These are phyloP conservation scores for Chrysochromulina tobinii DNA, from an alignment of 78 protist genomes.

Conservation along the genomic window DNA sequence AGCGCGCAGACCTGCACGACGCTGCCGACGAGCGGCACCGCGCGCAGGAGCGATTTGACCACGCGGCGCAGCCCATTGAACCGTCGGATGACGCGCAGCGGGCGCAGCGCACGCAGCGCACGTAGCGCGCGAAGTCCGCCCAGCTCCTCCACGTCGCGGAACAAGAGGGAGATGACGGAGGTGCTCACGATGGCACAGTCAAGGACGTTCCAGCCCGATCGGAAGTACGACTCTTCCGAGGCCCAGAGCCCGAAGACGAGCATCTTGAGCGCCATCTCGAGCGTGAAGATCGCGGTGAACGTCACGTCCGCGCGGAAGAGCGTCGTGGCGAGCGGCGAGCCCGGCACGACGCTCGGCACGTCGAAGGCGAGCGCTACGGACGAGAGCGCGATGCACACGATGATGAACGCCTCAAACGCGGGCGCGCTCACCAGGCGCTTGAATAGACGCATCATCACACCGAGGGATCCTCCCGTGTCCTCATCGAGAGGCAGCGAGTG, in stretches of 20 bases:
- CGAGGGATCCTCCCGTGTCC: no score
- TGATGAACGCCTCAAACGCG: background rate
- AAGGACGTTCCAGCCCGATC: background rate
- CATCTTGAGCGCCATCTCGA: background rate
- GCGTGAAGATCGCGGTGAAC: background rate
- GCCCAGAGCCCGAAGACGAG: background rate
- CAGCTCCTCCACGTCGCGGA: background rate
- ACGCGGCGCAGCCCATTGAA: background rate
- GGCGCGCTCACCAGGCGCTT: no score
- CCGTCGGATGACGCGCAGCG: background rate
- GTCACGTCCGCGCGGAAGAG: background rate
- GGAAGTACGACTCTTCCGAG: background rate
- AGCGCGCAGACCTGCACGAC: background rate
- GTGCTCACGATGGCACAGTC: background rate
- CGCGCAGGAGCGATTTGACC: background rate
- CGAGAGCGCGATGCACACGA: no score
- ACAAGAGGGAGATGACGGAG: background rate
- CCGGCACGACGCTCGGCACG: no score
- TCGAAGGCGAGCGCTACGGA: no score
- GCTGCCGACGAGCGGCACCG: background rate
- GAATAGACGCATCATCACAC: no score
- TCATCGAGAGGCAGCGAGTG: no score
- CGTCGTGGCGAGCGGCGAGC: no score
- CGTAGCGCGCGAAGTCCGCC: background rate
- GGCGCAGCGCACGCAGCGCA: background rate